These are phyloP conservation scores for Stagonosporopsis cucurbitacearum DNA, from an alignment of 2,329 filamentous ascomycete species.

Conservation along the genomic window DNA sequence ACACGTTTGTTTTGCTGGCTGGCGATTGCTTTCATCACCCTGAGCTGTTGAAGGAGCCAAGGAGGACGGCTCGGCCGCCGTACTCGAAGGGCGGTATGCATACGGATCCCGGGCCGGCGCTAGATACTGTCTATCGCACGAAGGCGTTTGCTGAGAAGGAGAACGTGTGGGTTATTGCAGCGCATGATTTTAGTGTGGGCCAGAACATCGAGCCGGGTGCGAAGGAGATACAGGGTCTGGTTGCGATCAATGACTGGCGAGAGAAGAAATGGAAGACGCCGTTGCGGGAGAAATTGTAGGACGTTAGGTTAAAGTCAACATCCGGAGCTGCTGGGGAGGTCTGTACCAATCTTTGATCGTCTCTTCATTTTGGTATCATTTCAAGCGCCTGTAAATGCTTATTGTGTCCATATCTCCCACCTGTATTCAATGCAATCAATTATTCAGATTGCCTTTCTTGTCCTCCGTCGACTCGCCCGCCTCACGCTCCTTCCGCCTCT, in stretches of 20 bases:
- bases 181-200: slow-evolving; percentile 41
- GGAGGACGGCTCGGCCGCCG: slow-evolving; percentile 37
- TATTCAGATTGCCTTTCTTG: slow-evolving; percentile 40
- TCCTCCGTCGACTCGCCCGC: slow-evolving; percentile 54
- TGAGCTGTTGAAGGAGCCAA: slow-evolving; percentile 35
- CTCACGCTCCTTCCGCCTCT: slow-evolving; percentile 90
- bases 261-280: slow-evolving; percentile 36
- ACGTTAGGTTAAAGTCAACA: not conserved
- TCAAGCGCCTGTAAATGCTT: slow-evolving; percentile 7
- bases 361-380: slow-evolving; percentile 12
- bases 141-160: slow-evolving; percentile 29
- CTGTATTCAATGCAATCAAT: slow-evolving; percentile 15
- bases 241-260: slow-evolving; percentile 35
- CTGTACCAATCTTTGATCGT: not conserved
- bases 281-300: slow-evolving; percentile 11
- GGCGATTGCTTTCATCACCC: slow-evolving; percentile 45
- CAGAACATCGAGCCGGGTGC: slow-evolving; percentile 27
- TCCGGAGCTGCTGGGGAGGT: not conserved
- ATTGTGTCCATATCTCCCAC: not conserved
- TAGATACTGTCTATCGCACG: slow-evolving; percentile 37
- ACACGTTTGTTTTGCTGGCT: slow-evolving; percentile 40
- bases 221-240: slow-evolving; percentile 34
- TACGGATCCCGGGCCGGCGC: slow-evolving; percentile 33
- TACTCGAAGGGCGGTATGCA: slow-evolving; percentile 40
- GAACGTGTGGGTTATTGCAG: slow-evolving; percentile 41